Percentiles rank a stretch among this genome's conserved stretches.
Conservation (phyloP, 208 protist genomes). For the Trypanosoma congolense region DNA sequence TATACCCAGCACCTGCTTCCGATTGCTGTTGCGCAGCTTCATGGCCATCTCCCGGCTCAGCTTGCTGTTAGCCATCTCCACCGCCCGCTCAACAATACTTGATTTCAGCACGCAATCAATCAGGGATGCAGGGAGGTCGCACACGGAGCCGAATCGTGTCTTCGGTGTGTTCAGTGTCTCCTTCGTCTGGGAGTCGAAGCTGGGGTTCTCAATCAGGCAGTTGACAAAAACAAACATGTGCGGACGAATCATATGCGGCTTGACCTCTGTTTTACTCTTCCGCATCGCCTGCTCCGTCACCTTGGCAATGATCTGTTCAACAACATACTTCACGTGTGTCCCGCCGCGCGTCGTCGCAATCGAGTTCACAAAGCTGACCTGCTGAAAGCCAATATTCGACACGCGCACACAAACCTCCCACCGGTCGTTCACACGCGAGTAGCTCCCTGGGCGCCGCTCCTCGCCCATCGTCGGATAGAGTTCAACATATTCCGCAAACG, state of each 20-base stretch:
- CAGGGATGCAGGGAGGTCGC: slow-evolving; percentile 93
- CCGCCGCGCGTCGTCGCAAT: slow-evolving; percentile 99
- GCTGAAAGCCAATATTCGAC: slow-evolving; percentile 93
- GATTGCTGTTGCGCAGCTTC: slow-evolving; percentile 74
- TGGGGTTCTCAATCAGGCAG: slow-evolving; percentile 99
- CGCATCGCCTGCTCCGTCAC: slow-evolving; percentile 92
- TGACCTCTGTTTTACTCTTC: slow-evolving; percentile 96
- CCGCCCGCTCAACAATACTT: slow-evolving; percentile 93
- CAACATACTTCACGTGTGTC: slow-evolving; percentile 98
- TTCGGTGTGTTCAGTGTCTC: slow-evolving; percentile 96
- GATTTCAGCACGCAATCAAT: slow-evolving; percentile 93
- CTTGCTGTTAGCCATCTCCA: slow-evolving; percentile 96
- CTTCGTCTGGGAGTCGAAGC: slow-evolving; percentile 99
- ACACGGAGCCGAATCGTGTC: slow-evolving; percentile 96
- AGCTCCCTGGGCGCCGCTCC: slow-evolving; percentile 70
- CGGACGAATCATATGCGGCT: slow-evolving; percentile 95
- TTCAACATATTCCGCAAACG: slow-evolving; percentile 98
- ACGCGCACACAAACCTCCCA: slow-evolving; percentile 97
- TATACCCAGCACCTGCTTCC: slow-evolving; percentile 91
- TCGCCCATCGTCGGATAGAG: slow-evolving; percentile 92
- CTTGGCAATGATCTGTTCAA: slow-evolving; percentile 92
- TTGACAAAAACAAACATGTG: slow-evolving; percentile 99
- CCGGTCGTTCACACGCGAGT: slow-evolving; percentile 87
- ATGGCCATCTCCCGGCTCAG: slow-evolving; percentile 84
- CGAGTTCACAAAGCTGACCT: slow-evolving; percentile 99